These are phyloP conservation scores for Dipteronia sinensis DNA, from an alignment of 345 rosid genomes.

Conservation along the genomic window DNA sequence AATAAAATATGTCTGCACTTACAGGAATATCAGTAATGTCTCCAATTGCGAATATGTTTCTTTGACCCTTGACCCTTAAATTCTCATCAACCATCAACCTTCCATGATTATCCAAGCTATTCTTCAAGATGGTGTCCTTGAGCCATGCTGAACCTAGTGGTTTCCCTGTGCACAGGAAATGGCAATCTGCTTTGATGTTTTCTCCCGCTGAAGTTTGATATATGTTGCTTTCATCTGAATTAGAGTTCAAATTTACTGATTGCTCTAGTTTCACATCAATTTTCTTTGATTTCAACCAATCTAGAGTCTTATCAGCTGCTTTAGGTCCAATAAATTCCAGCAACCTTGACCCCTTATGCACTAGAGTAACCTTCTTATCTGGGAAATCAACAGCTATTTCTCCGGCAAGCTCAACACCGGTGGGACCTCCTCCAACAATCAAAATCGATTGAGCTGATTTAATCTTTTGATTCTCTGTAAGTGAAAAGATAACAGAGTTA, in stretches of 20 bases:
- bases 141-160: constrained; percentile 78
- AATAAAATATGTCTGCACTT: constrained; percentile 28
- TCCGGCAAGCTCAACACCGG: constrained; percentile 93
- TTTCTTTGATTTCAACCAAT: constrained; percentile 72
- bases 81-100: constrained; percentile 72
- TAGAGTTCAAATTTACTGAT: constrained; percentile 57
- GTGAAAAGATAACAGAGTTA: constrained; percentile 8
- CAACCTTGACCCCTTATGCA: constrained; percentile 77
- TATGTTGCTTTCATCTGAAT: constrained; percentile 38
- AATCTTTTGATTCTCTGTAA: constrained; percentile 74
- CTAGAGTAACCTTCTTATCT: constrained; percentile 70
- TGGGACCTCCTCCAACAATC: constrained; percentile 92
- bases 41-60: constrained; percentile 69
- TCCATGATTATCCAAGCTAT: constrained; percentile 59
- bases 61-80: constrained; percentile 55
- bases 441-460: constrained; percentile 67
- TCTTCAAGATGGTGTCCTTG: constrained; percentile 48
- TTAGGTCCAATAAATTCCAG: constrained; percentile 76
- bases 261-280: constrained; percentile 74
- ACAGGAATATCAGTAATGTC: constrained; percentile 73
- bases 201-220: constrained; percentile 67
- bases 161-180: constrained; percentile 68
- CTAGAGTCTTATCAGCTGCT: constrained; percentile 62
- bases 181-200: constrained; percentile 68
- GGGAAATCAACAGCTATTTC: constrained; percentile 86